Evolutionary conservation across 768 basidiomycete genomes (phyloP), one percentile per base, ranked within the genome.

Genomic region (Austroboletus eburneus): DNA sequence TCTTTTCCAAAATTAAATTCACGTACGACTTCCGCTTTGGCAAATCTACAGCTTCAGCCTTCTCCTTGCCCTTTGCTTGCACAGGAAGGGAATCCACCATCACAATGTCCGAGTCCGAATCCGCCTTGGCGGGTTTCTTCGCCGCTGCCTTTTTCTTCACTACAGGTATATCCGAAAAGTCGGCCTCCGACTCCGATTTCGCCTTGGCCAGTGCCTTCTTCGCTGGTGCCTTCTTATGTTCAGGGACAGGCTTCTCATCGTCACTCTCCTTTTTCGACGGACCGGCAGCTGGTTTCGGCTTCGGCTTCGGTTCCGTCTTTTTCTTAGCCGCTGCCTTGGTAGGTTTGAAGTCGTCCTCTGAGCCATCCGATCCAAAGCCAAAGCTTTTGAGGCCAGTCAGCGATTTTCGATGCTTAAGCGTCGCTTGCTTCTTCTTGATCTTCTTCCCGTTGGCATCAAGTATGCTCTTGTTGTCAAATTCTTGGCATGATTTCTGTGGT

Each of bases 11-110:
- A 17, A 22, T 36, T 12, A 27, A 2, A 22, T 8, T 37, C 6
- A 63, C 72, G 25, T 42, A 84, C 87, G 78, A 85, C 66, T 89
- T 91, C 35, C 86, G 80, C 66, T 90, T 90, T 36, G 68, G 60
- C 14, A 58, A 55, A 16, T 54, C 57, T 40, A 55, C 59, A 1
- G 62, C 61, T 56, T 70, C 71, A 3, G 66, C 72, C 53, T 78
- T 81, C 30, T 62, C 72, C 47, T 78, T 79, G 27, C 64, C 70
- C 46, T 73, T 78, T 40, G 36, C 51, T 48, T 46, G 50, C 39
- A 38, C 39, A 7, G 62, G 54, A 0, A 62, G 49, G 16, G 58
- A 57, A 36, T 52, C 57, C 8, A 57, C 42, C 54, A 67, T 58
- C 46, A 64, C 61, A 34, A 69, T 51, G 29, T 73, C 75, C 9